Evolutionary conservation across 768 basidiomycete species (phyloP).

Genomic region (Lactarius psammicola): DNA sequence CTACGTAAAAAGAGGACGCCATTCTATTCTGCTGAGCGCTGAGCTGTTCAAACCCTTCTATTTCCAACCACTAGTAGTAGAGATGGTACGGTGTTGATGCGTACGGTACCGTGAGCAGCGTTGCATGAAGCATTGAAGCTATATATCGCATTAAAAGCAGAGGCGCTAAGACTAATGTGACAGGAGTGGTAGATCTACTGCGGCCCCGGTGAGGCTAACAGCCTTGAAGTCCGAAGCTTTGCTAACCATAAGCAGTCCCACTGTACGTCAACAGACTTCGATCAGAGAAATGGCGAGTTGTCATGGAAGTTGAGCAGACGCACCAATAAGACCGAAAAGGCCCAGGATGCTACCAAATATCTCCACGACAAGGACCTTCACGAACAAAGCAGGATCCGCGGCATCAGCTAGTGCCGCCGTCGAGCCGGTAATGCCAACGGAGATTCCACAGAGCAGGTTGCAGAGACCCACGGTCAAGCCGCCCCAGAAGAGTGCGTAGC

Average conservation of each 20-base stretch:
- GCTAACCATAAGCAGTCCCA: constrained; percentile 78
- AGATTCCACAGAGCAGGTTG: constrained; percentile 92
- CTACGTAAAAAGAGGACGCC: neutral
- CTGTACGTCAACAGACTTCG: constrained; percentile 39
- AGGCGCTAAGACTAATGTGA: constrained; percentile 6
- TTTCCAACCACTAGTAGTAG: constrained; percentile 94
- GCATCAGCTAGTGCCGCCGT: constrained; percentile 95
- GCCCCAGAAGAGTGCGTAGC: constrained; percentile 95
- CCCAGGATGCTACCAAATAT: constrained; percentile 92
- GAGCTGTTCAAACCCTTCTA: constrained; percentile 80
- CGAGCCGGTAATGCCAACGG: constrained; percentile 92
- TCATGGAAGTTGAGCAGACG: constrained; percentile 34
- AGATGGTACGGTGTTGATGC: constrained; percentile 76
- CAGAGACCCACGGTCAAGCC: constrained; percentile 92
- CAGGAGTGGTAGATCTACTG: constrained; percentile 5
- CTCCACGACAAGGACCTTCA: constrained; percentile 96
- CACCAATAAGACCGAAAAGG: constrained; percentile 89
- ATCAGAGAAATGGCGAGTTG: constrained; percentile 7
- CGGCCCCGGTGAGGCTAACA: constrained; percentile 30
- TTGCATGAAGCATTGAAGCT: neutral
- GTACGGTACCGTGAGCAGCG: constrained; percentile 68
- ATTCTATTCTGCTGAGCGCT: neutral
- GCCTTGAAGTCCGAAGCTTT: constrained; percentile 58
- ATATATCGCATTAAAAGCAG: neutral
- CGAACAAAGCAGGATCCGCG: constrained; percentile 90